Evolutionary conservation across 169 alveolate species (phyloP), one percentile per base, ranked within the genome.

Genomic region (Eimeria falciformis): DNA sequence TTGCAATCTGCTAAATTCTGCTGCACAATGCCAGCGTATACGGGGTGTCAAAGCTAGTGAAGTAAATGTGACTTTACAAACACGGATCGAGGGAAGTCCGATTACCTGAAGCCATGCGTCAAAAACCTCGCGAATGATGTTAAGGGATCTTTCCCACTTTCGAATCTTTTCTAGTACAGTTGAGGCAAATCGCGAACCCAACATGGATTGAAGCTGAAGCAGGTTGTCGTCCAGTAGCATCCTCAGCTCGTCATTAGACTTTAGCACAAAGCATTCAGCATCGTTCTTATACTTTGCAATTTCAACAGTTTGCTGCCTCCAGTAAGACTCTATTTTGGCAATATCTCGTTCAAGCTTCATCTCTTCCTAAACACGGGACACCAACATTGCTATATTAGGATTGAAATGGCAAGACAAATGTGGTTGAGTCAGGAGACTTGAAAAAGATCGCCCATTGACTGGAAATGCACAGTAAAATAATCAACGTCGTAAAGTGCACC

Each of bases 121-220:
- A 56, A 98, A 96, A 7, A 97, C 97, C 94, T 97, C 99, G 90
- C 95, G 91, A 90, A 97, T 97, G 65, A 95, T 96, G 62, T 97
- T 96, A 56, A 98, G 96, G 65, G 97, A 98, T 93, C 96, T 96
- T 90, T 97, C 99, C 98, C 98, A 97, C 88, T 96, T 94, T 93
- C 97, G 95, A 29, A 98, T 97, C 94, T 95, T 92, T 7, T 94
- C 96, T 81, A 95, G 90, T 94, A 98, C 97, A 86, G 96, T 95
- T 14, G 94, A 79, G 12, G 97, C 98, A 91, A 96, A 97, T 53
- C 97, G 96, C 62, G 97, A 94, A 23, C 97, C 96, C 21, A 97
- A 93, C 91, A 98, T 96, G 77, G 97, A 96, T 93, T 97, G 98
- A 62, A 98, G 94, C 82, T 97, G 97, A 23, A 97, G 97, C 56